A percentile compares a stretch with the other conserved stretches of the same genome.
Evolutionary conservation across 257 asterid species (phyloP).

Genomic region (Ocimum tenuiflorum): DNA sequence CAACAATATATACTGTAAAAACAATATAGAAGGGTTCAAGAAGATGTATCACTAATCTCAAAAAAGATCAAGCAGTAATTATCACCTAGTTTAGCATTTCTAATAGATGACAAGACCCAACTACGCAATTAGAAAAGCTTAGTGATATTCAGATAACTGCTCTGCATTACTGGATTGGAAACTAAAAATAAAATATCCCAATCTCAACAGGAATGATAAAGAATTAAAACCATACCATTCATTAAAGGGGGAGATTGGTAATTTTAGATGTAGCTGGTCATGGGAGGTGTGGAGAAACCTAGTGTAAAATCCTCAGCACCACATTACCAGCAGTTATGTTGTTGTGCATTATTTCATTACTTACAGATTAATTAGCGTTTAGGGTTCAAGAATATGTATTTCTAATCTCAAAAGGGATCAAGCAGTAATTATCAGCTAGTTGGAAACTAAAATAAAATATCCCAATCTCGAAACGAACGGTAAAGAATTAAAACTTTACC

Average conservation of each 20-base stretch:
- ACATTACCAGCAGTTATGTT: slow-evolving; percentile 37
- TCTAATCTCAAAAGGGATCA: slow-evolving; percentile 6
- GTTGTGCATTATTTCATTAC: background rate
- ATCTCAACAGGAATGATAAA: slow-evolving; percentile 30
- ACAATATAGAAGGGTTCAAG: slow-evolving; percentile 15
- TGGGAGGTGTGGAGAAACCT: slow-evolving; percentile 42
- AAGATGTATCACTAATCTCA: slow-evolving; percentile 8
- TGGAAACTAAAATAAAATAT: slow-evolving; percentile 4
- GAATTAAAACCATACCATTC: slow-evolving; percentile 11
- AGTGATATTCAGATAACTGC: background rate
- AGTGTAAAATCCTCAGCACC: slow-evolving; percentile 32
- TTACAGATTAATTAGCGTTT: background rate
- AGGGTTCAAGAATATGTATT: slow-evolving; percentile 12
- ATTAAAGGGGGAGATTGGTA: slow-evolving; percentile 31
- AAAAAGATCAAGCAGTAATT: slow-evolving; percentile 2
- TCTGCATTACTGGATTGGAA: background rate
- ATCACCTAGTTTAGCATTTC: background rate
- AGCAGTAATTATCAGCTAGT: background rate
- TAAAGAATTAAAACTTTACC: slow-evolving; percentile 10
- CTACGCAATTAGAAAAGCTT: background rate
- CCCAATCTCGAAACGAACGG: slow-evolving; percentile 34
- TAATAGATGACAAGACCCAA: slow-evolving; percentile 2
- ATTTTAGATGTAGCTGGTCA: slow-evolving; percentile 34
- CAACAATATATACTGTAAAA: slow-evolving; percentile 67
- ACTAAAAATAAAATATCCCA: slow-evolving; percentile 23